Evolutionary conservation across 2,329 filamentous ascomycete species (phyloP).

Genomic region (Aspergillus quadricinctus): DNA sequence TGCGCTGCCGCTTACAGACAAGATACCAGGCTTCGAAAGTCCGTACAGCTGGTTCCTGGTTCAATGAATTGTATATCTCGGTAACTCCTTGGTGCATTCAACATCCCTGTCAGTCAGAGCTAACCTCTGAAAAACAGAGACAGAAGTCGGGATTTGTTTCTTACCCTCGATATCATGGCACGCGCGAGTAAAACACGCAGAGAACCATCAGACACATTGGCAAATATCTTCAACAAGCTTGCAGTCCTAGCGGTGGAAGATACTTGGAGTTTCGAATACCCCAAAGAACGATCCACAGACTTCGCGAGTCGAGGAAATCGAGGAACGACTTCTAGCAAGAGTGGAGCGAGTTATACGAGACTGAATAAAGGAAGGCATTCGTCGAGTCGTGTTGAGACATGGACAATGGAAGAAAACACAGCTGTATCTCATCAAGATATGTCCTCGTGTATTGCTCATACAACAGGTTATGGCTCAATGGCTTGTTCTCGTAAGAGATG

Average conservation of each 20-base stretch:
- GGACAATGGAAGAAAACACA: background rate
- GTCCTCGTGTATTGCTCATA: background rate
- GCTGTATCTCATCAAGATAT: background rate
- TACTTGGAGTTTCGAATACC: no score
- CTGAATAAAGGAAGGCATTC: no score
- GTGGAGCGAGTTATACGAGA: no score
- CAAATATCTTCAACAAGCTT: no score
- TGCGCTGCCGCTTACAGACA: background rate
- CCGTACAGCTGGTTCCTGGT: background rate
- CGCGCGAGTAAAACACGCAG: no score
- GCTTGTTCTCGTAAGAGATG: background rate
- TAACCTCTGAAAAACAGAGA: background rate
- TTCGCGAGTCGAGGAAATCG: no score
- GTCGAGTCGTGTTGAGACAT: background rate
- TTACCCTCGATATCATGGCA: background rate
- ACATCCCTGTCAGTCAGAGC: background rate
- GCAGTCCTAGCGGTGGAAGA: no score
- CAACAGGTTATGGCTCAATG: background rate
- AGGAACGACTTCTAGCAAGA: no score
- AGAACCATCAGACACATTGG: no score
- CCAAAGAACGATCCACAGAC: no score
- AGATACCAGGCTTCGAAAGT: background rate
- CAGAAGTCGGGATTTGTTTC: background rate
- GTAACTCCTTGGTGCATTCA: background rate
- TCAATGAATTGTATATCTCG: background rate